Evolutionary conservation across 345 rosid genomes (phyloP).

Genomic region (Citrus maxima): DNA sequence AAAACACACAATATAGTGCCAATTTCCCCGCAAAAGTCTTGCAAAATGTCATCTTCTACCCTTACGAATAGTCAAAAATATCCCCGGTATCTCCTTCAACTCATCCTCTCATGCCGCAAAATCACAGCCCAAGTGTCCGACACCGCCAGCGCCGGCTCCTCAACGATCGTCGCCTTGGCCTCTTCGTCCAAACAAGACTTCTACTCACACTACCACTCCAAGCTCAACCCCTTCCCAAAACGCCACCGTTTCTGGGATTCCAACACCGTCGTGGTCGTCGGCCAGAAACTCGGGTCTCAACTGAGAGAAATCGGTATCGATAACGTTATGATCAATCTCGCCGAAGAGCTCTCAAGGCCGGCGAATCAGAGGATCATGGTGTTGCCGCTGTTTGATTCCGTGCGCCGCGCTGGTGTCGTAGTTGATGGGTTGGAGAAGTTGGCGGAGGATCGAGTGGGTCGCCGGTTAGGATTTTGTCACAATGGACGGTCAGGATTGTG

Average conservation of each 20-base stretch:
- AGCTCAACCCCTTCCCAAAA: conserved; percentile 57
- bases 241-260: conserved; percentile 60
- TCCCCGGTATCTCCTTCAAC: conserved; percentile 67
- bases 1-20: background rate
- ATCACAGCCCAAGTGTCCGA: conserved; percentile 78
- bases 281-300: conserved; percentile 77
- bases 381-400: conserved; percentile 68
- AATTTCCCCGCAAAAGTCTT: background rate
- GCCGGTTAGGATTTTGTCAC: conserved; percentile 10
- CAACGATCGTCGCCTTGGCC: conserved; percentile 85
- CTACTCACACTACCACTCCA: conserved; percentile 55
- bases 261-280: conserved; percentile 69
- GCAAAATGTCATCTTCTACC: background rate
- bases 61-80: background rate
- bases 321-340: conserved; percentile 46
- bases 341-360: conserved; percentile 73
- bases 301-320: conserved; percentile 61
- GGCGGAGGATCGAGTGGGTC: conserved; percentile 27
- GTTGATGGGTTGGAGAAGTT: conserved; percentile 67
- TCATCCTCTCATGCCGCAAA: conserved; percentile 76
- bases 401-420: conserved; percentile 64
- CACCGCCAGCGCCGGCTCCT: conserved; percentile 28
- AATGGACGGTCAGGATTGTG: background rate
- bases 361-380: conserved; percentile 59
- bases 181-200: conserved; percentile 80